These are phyloP conservation scores for Picea abies DNA, from an alignment of 83 land plant genomes.

Conservation along the genomic window DNA sequence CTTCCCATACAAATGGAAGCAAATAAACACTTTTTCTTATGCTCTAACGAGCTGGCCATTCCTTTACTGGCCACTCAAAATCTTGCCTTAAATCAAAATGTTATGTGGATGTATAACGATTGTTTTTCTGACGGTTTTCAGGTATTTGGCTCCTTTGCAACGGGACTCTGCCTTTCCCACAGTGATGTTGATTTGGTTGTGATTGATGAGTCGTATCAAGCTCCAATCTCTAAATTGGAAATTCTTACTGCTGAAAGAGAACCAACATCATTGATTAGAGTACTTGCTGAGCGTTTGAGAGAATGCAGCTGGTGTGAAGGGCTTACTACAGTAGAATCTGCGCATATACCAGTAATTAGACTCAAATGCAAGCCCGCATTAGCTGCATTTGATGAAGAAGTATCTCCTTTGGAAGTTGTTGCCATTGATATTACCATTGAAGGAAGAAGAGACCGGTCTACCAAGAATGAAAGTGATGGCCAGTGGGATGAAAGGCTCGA, in stretches of 20 bases:
- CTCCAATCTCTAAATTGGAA: conserved; percentile 17
- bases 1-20: neutral
- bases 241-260: conserved; percentile 14
- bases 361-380: conserved; percentile 27
- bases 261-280: conserved; percentile 25
- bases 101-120: conserved; percentile 2
- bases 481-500: conserved; percentile 6
- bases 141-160: conserved; percentile 55
- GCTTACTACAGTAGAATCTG: conserved; percentile 32
- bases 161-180: conserved; percentile 49
- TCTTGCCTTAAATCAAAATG: conserved; percentile 9
- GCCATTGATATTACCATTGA: conserved; percentile 50
- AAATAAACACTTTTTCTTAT: neutral
- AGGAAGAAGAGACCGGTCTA: conserved; percentile 20
- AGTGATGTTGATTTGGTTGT: conserved; percentile 54
- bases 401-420: conserved; percentile 9
- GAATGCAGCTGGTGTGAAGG: conserved; percentile 43
- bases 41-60: neutral
- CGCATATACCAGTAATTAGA: conserved; percentile 48
- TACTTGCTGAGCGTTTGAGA: conserved; percentile 29
- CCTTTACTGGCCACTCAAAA: neutral
- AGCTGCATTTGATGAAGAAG: neutral
- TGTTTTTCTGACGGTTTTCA: conserved; percentile 1
- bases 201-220: conserved; percentile 29
- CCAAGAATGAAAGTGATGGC: neutral